Conservation (phyloP, 192 early-diverging fungal species). For the Ambispora gerdemannii region DNA sequence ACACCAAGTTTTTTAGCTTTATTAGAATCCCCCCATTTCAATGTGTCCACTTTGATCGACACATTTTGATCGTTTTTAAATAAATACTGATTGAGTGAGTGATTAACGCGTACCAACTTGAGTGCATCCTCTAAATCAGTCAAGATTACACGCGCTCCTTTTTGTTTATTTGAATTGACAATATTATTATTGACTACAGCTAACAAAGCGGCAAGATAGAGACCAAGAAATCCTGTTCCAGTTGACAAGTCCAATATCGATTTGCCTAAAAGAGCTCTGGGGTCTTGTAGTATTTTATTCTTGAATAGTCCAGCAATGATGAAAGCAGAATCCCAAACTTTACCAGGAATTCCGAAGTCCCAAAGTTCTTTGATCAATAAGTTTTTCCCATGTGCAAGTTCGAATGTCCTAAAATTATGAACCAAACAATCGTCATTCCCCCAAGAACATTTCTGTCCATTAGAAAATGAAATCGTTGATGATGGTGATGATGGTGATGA, state of each 20-base stretch:
- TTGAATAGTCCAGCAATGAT: constrained; percentile 17
- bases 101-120: not conserved
- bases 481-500: not conserved
- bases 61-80: not conserved
- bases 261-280: constrained; percentile 3
- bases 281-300: not conserved
- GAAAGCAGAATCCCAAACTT: constrained; percentile 31
- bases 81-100: constrained; percentile 10
- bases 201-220: constrained; percentile 17
- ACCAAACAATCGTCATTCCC: constrained; percentile 23
- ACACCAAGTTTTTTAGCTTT: constrained; percentile 1
- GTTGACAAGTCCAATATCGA: constrained; percentile 25
- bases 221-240: constrained; percentile 26
- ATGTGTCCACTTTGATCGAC: not conserved
- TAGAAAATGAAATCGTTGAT: not conserved
- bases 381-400: constrained; percentile 15
- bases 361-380: constrained; percentile 27
- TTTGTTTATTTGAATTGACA: not conserved
- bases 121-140: constrained; percentile 24
- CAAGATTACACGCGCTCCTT: constrained; percentile 6
- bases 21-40: constrained; percentile 10
- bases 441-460: constrained; percentile 3
- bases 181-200: not conserved
- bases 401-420: constrained; percentile 20
- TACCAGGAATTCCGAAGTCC: constrained; percentile 29